Conservation (phyloP, 345 rosid species). For the Murraya paniculata region DNA sequence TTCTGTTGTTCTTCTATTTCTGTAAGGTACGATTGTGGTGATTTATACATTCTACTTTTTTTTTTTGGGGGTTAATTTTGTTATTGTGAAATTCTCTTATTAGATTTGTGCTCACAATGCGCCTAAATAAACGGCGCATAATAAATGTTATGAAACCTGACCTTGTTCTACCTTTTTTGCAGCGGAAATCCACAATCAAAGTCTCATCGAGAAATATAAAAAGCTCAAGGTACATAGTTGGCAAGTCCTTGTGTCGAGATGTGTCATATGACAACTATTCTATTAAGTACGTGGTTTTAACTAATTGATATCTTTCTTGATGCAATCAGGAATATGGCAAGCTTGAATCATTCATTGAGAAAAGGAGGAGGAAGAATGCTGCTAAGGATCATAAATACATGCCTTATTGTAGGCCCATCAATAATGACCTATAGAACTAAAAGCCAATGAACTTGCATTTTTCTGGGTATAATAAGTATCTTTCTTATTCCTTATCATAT, state of each 20-base stretch:
- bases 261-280: background rate
- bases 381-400: conserved; percentile 78
- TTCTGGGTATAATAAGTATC: conserved; percentile 3
- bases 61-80: background rate
- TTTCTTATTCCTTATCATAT: background rate
- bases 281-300: background rate
- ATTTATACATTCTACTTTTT: background rate
- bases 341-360: conserved; percentile 76
- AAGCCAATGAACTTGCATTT: background rate
- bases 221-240: background rate
- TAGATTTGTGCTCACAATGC: background rate
- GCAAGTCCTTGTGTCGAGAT: background rate
- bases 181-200: conserved; percentile 74
- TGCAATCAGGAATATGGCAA: conserved; percentile 42
- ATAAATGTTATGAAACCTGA: conserved; percentile 9
- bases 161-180: conserved; percentile 22
- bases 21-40: background rate
- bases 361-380: conserved; percentile 76
- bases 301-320: background rate
- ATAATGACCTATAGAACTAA: conserved; percentile 26
- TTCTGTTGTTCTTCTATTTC: too few species aligned
- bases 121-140: background rate
- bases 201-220: conserved; percentile 56
- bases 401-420: conserved; percentile 67
- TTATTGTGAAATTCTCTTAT: background rate